Base-by-base conservation (phyloP, 1,139 yeast genomes). In the Yamadazyma spencermartinsiae region DNA sequence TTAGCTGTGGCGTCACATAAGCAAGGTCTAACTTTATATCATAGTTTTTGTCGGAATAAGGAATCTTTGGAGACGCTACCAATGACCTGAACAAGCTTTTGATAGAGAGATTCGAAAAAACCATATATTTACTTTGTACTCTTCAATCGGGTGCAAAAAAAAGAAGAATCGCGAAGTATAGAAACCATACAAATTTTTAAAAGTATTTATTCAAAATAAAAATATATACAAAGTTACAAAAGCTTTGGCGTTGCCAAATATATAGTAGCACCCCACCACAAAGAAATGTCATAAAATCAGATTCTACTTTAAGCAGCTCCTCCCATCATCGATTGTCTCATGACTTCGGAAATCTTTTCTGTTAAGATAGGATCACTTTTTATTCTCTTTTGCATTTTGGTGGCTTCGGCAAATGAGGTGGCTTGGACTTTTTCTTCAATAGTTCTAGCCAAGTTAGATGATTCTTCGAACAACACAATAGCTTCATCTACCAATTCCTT, bases 371-470 rank as follows among this genome's bases (percentile, higher is more conserved):
- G 86, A 59, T 84, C 92, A 39, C 74, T 65, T 62, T 76, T 82
- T 51, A 86, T 77, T 60, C 79, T 79, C 56, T 80, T 69, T 71
- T 86, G 95, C 72, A 86, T 79, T 63, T 84, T 84, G 37, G 89
- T 80, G 45, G 96, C 97, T 67, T 88, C 97, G 44, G 95, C 94
- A 56, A 87, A 86, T 25, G 95, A 84, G 47, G 89, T 82, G 40
- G 96, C 95, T 69, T 89, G 97, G 44, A 86, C 74, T 69, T 89
- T 86, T 69, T 92, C 98, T 48, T 84, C 87, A 42, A 80, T 73
- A 37, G 87, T 78, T 74, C 98, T 84, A 27, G 96, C 85, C 52
- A 89, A 76, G 43, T 76, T 76, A 39, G 94, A 82, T 42, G 94
- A 84, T 58, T 82, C 86, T 68, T 86, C 92, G 60, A 90, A 89